Conservation (phyloP, 2,329 filamentous ascomycete species). For the Pyrenophora teres region DNA sequence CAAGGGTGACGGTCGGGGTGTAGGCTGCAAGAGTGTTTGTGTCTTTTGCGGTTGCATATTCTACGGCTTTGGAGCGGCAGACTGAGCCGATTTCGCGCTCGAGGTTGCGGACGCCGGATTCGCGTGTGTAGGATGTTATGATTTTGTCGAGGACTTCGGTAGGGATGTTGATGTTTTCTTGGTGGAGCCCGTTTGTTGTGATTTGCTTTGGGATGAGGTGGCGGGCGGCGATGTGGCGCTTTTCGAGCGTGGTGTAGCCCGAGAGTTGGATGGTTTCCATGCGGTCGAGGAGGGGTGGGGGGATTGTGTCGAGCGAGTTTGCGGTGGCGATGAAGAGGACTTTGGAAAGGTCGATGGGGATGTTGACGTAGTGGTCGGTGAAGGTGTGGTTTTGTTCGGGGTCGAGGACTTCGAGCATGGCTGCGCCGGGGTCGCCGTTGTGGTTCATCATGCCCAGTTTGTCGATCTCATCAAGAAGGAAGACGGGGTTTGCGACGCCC, state of each 20-base stretch:
- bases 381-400: constrained; percentile 97
- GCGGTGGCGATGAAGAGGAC: constrained; percentile 97
- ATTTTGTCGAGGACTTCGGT: constrained; percentile 91
- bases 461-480: constrained; percentile 96
- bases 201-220: constrained; percentile 98
- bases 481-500: constrained; percentile 91
- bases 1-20: constrained; percentile 71
- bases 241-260: constrained; percentile 96
- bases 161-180: constrained; percentile 75
- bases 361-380: constrained; percentile 93
- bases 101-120: constrained; percentile 92
- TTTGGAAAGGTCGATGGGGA: constrained; percentile 93
- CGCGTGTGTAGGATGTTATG: constrained; percentile 94
- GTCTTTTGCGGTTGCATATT: constrained; percentile 90
- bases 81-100: constrained; percentile 95
- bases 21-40: constrained; percentile 67
- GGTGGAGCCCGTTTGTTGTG: constrained; percentile 79
- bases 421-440: constrained; percentile 93
- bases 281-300: constrained; percentile 87
- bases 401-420: constrained; percentile 97
- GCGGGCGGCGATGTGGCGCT: constrained; percentile 88
- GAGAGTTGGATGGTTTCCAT: constrained; percentile 96
- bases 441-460: constrained; percentile 91
- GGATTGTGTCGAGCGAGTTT: constrained; percentile 93
- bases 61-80: constrained; percentile 83